Percentiles rank a stretch among this genome's conserved stretches.
Evolutionary conservation across 306 rosid species (phyloP).

Genomic region (Lathyrus sativus): DNA sequence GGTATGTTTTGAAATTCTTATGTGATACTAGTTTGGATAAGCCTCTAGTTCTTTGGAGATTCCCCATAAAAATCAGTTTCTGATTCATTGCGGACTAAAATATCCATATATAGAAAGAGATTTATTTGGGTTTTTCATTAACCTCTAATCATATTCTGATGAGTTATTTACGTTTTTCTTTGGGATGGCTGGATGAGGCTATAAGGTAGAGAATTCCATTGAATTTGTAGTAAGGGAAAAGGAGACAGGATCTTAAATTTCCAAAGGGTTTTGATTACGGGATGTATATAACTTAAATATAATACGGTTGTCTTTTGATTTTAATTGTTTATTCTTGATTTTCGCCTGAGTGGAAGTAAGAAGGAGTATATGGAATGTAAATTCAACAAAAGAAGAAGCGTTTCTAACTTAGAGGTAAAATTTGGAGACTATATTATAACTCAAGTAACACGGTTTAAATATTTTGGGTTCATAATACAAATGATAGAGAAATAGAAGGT

Average conservation of each 20-base stretch:
- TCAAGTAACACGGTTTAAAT: too few relatives aligned
- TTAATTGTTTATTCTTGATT: background rate
- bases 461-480: too few relatives aligned
- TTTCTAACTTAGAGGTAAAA: too few relatives aligned
- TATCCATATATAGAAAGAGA: background rate
- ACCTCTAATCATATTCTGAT: background rate
- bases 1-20: slow-evolving; percentile 43
- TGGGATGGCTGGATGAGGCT: too few relatives aligned
- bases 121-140: too few relatives aligned
- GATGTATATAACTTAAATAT: background rate
- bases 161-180: too few relatives aligned
- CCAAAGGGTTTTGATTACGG: slow-evolving; percentile 2
- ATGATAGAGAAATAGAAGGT: too few relatives aligned
- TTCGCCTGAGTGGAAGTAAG: too few relatives aligned
- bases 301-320: slow-evolving; percentile 14
- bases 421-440: too few relatives aligned
- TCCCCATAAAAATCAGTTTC: background rate
- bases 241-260: slow-evolving; percentile 10
- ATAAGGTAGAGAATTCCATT: slow-evolving; percentile 9
- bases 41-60: background rate
- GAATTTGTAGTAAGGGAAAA: background rate
- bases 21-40: background rate
- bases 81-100: background rate
- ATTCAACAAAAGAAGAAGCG: too few relatives aligned
- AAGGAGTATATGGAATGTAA: too few relatives aligned